phyloP scores from a whole-genome alignment of 805 yeast genomes.

The Candida pseudofarinosa region DNA sequence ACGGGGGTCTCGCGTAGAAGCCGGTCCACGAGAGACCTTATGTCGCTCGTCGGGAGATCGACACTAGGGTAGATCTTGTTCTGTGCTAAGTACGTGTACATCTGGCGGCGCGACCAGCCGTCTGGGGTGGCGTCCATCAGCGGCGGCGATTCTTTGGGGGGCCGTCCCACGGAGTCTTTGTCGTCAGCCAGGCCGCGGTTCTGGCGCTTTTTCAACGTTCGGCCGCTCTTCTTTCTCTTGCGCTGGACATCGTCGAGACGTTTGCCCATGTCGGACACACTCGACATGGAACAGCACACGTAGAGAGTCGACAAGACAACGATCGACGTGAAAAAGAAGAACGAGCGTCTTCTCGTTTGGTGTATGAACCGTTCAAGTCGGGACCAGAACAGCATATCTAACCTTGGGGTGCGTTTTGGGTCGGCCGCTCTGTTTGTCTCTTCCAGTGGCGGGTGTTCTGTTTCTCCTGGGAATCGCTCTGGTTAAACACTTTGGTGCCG shows the following conservation, averaged over 20 bases:
- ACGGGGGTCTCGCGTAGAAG: not conserved
- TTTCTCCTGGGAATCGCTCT: too few relatives aligned
- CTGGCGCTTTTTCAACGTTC: not conserved
- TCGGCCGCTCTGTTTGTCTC: too few relatives aligned
- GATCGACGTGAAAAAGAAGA: constrained; percentile 30
- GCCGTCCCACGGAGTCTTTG: not conserved
- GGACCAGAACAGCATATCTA: constrained; percentile 15
- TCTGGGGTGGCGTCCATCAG: constrained; percentile 10
- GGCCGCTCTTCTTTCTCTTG: not conserved
- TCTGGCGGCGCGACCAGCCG: constrained; percentile 15
- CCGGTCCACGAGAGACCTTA: not conserved
- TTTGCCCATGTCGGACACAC: constrained; percentile 9
- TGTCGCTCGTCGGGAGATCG: constrained; percentile 6
- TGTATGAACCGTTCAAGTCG: constrained; percentile 27
- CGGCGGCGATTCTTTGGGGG: constrained; percentile 1
- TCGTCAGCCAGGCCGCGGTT: not conserved
- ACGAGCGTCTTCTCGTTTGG: constrained; percentile 30
- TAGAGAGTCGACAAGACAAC: constrained; percentile 27
- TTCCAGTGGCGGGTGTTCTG: too few relatives aligned
- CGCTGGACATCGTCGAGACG: not conserved
- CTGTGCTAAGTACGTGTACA: constrained; percentile 13
- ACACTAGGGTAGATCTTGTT: constrained; percentile 14
- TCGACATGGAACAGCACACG: constrained; percentile 19
- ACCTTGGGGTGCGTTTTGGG: too few relatives aligned
- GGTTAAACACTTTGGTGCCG: not conserved